A percentile compares a stretch with the other conserved stretches of the same genome.
Evolutionary conservation across 2,329 filamentous ascomycete genomes (phyloP).

Genomic region (Monosporascus sp.): DNA sequence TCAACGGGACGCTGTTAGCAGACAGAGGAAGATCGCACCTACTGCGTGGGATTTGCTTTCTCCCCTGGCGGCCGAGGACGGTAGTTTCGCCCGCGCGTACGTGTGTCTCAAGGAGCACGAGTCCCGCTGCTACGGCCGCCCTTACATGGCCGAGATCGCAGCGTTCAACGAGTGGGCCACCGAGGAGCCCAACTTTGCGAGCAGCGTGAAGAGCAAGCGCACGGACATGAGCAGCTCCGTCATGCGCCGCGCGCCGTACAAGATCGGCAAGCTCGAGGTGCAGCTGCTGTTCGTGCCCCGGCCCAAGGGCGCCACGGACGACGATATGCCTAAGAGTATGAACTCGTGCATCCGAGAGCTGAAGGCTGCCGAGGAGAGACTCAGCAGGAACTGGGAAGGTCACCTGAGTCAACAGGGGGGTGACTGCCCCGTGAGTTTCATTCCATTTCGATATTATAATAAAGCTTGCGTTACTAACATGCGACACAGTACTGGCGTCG

Average conservation of each 20-base stretch:
- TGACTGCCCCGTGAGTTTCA: slow-evolving; percentile 80
- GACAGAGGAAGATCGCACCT: slow-evolving; percentile 57
- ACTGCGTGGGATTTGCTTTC: slow-evolving; percentile 84
- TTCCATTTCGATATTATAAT: not conserved
- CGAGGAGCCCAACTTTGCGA: slow-evolving; percentile 72
- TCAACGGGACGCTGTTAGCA: slow-evolving; percentile 59
- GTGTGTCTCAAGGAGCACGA: slow-evolving; percentile 93
- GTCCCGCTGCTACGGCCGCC: slow-evolving; percentile 78
- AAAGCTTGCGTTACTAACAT: slow-evolving; percentile 32
- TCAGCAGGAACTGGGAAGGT: slow-evolving; percentile 77
- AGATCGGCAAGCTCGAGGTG: slow-evolving; percentile 88
- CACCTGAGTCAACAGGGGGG: slow-evolving; percentile 93
- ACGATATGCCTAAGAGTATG: slow-evolving; percentile 99
- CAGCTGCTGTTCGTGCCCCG: slow-evolving; percentile 94
- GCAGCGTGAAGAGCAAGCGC: slow-evolving; percentile 93
- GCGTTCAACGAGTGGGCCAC: slow-evolving; percentile 99
- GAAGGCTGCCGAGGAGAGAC: slow-evolving; percentile 78
- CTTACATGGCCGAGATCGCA: slow-evolving; percentile 80
- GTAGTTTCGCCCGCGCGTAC: slow-evolving; percentile 90
- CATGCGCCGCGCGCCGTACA: slow-evolving; percentile 86
- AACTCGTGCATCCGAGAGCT: slow-evolving; percentile 92
- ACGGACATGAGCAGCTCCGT: slow-evolving; percentile 53
- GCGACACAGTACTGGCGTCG: slow-evolving; percentile 81
- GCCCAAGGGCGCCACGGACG: slow-evolving; percentile 78
- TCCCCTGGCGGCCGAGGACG: slow-evolving; percentile 81